phyloP scores from a whole-genome alignment of 768 basidiomycete species.

The Gloeophyllum trabeum region DNA sequence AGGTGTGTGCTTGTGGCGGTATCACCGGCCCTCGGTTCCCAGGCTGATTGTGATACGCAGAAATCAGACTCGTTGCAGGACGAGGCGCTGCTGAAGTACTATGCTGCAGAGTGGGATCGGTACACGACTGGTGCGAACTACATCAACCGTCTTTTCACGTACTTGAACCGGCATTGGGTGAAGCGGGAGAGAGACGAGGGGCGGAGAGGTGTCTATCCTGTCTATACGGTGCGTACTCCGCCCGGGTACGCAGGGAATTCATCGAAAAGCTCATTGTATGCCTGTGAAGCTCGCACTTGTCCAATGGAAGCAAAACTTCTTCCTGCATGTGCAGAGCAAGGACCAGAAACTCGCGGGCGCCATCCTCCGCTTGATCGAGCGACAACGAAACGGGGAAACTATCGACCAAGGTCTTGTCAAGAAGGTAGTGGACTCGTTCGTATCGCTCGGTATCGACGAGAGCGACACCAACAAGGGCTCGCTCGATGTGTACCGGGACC shows the following conservation, averaged over 20 bases:
- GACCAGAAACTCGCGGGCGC: conserved; percentile 78
- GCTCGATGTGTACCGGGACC: conserved; percentile 85
- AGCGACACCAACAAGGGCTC: conserved; percentile 86
- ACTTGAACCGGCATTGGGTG: conserved; percentile 98
- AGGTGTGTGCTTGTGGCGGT: no score
- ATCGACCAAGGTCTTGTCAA: conserved; percentile 91
- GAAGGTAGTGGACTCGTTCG: conserved; percentile 90
- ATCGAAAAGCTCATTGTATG: not conserved
- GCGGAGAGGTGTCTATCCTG: conserved; percentile 85
- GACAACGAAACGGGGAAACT: conserved; percentile 86
- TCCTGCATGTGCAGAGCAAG: conserved; percentile 76
- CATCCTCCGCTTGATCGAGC: conserved; percentile 82
- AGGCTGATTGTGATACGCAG: conserved; percentile 28
- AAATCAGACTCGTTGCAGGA: conserved; percentile 73
- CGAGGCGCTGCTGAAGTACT: conserved; percentile 81
- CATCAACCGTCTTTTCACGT: conserved; percentile 94
- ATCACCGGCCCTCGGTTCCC: no score
- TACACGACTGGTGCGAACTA: conserved; percentile 97
- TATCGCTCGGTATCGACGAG: conserved; percentile 91
- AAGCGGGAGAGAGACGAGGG: conserved; percentile 97
- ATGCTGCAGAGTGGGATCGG: conserved; percentile 88
- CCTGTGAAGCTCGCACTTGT: conserved; percentile 72
- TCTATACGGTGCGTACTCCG: conserved; percentile 72
- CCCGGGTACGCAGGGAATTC: not conserved
- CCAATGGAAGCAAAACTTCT: conserved; percentile 91